phyloP scores from a whole-genome alignment of 2,329 filamentous ascomycete genomes.

The Apiospora koreana region DNA sequence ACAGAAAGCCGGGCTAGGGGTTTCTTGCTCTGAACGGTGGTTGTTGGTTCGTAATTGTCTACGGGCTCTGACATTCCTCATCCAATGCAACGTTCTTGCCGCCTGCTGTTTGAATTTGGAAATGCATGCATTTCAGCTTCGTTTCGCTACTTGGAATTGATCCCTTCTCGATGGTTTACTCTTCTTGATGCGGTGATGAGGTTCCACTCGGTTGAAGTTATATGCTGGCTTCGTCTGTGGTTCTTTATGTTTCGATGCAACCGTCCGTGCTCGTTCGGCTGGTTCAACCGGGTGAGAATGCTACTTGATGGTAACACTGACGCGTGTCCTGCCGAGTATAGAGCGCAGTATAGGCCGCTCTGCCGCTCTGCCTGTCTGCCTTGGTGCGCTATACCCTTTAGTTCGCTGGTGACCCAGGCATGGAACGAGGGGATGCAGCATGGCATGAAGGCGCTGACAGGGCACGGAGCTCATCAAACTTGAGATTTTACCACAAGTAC shows the following conservation, averaged over 20 bases:
- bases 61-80: not conserved
- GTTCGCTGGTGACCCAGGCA: not conserved
- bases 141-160: not conserved
- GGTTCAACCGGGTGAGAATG: not conserved
- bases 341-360: not conserved
- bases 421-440: not conserved
- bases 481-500: not conserved
- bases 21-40: not conserved
- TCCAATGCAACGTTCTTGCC: not conserved
- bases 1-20: not conserved
- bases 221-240: not conserved
- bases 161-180: not conserved
- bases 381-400: not conserved
- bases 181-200: not conserved
- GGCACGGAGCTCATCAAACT: not conserved
- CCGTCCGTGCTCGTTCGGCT: not conserved
- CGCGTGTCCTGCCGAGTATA: not conserved
- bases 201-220: slow-evolving; percentile 4
- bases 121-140: not conserved
- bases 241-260: not conserved
- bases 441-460: not conserved
- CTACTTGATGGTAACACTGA: not conserved
- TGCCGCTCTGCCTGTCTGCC: not conserved
- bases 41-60: not conserved
- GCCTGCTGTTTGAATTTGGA: not conserved